Base-by-base conservation (phyloP, 169 alveolate genomes). In the Cyclospora cayetanensis region DNA sequence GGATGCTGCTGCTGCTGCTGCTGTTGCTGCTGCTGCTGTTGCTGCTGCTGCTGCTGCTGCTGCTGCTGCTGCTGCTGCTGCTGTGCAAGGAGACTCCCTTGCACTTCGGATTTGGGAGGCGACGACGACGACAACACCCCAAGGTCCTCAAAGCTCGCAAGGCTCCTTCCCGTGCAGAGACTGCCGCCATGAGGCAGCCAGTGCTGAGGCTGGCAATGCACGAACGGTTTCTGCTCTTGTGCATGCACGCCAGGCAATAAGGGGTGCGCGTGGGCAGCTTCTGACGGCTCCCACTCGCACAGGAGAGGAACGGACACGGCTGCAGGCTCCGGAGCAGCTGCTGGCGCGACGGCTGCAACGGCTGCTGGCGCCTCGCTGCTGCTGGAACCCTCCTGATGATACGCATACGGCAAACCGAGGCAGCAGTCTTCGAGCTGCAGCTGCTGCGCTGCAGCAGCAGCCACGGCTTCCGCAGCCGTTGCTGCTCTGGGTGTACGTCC, bases 41-140 rank as follows among this genome's bases (percentile, higher is more conserved):
- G 77, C 77, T 65, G 77, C 70, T 55, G 70, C 70, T 55, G 4
- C 4, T 55, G 70, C 25, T 55, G 70, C 70, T 55, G 70, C 70
- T 55, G 70, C 70, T 55, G 70, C n/a, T n/a, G n/a, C n/a, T n/a
- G n/a, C n/a, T n/a, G n/a, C n/a, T n/a, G n/a, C 70, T 55, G 18
- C 15, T 27, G 77, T 65, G 42, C 29, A 9, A 42, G 41, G 1
- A n/a, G 4, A 37, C 77, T 18, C 43, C 37, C 15, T 65, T 65
- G 77, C 77, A n/a, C n/a, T n/a, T n/a, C n/a, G n/a, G n/a, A n/a
- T n/a, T n/a, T n/a, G n/a, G n/a, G n/a, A n/a, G n/a, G n/a, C n/a
- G n/a, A n/a, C n/a, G n/a, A n/a, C n/a, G n/a, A n/a, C n/a, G n/a
- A n/a, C n/a, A n/a, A n/a, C n/a, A n/a, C n/a, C n/a, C n/a, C n/a